phyloP scores from a whole-genome alignment of 805 yeast genomes.

The Myxozyma vanderwaltii region DNA sequence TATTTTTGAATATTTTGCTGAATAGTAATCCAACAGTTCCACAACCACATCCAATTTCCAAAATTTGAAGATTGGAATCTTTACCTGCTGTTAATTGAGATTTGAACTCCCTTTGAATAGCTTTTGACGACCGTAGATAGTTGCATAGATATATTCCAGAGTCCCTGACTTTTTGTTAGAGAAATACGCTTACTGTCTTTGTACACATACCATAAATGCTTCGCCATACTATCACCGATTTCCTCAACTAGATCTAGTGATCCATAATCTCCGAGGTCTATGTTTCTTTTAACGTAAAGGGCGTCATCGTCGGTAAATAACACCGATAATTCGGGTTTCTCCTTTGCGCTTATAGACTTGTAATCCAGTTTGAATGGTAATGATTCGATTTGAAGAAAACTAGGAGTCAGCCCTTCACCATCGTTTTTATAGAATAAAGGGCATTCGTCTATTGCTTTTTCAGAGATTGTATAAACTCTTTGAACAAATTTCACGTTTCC shows the following conservation, averaged over 20 bases:
- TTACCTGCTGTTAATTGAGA: background rate
- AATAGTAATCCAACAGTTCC: slow-evolving; percentile 46
- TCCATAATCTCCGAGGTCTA: slow-evolving; percentile 4
- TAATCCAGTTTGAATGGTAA: slow-evolving; percentile 4
- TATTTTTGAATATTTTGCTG: slow-evolving; percentile 33
- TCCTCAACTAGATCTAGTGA: slow-evolving; percentile 42
- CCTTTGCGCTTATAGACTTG: background rate
- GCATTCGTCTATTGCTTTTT: slow-evolving; percentile 1
- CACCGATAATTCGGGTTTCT: background rate
- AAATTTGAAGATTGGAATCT: slow-evolving; percentile 30
- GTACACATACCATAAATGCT: slow-evolving; percentile 51
- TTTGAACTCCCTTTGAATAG: background rate
- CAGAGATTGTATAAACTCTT: background rate
- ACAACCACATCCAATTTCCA: slow-evolving; percentile 51
- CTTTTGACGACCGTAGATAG: background rate
- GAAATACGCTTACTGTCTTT: background rate
- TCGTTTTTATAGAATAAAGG: background rate
- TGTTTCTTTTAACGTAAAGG: slow-evolving; percentile 12
- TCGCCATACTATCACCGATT: slow-evolving; percentile 47
- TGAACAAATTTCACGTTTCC: background rate
- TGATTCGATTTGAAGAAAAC: slow-evolving; percentile 4
- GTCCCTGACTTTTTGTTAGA: slow-evolving; percentile 15
- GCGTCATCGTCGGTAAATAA: background rate
- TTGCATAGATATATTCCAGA: slow-evolving; percentile 26
- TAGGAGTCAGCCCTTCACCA: background rate